Percentiles rank a stretch among this genome's conserved stretches.
phyloP scores from a whole-genome alignment of 2,329 filamentous ascomycete genomes.

The Huntiella savannae region DNA sequence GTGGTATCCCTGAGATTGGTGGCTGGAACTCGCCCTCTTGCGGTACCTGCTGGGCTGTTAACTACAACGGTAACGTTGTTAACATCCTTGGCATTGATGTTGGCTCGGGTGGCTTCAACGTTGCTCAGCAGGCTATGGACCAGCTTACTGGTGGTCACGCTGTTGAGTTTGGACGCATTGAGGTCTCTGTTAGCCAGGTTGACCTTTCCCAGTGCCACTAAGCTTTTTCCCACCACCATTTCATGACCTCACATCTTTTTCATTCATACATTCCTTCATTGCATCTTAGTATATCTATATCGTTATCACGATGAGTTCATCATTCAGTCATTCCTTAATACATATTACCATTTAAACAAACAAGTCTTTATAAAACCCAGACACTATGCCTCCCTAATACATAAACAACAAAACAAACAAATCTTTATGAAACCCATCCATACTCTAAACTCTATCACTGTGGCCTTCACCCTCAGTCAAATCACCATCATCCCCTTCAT shows the following conservation, averaged over 20 bases:
- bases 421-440: background rate
- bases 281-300: too few species aligned
- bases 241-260: too few species aligned
- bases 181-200: slow-evolving; percentile 29
- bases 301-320: too few species aligned
- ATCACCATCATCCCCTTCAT: background rate
- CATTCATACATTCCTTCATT: background rate
- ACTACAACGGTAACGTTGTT: slow-evolving; percentile 31
- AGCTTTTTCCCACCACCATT: too few species aligned
- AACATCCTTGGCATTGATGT: slow-evolving; percentile 38
- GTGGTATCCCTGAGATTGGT: slow-evolving; percentile 30
- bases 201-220: slow-evolving; percentile 7
- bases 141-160: slow-evolving; percentile 33
- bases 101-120: slow-evolving; percentile 31
- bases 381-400: background rate
- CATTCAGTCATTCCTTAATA: too few species aligned
- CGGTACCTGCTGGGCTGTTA: slow-evolving; percentile 39
- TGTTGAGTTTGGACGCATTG: slow-evolving; percentile 29
- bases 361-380: background rate
- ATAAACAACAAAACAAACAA: background rate
- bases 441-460: background rate
- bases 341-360: background rate
- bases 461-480: background rate
- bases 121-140: slow-evolving; percentile 37
- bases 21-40: slow-evolving; percentile 39